Percentiles rank a stretch among this genome's conserved stretches.
These are phyloP conservation scores for Auxenochlorella protothecoides DNA, from an alignment of 139 green algal genomes.

Conservation along the genomic window DNA sequence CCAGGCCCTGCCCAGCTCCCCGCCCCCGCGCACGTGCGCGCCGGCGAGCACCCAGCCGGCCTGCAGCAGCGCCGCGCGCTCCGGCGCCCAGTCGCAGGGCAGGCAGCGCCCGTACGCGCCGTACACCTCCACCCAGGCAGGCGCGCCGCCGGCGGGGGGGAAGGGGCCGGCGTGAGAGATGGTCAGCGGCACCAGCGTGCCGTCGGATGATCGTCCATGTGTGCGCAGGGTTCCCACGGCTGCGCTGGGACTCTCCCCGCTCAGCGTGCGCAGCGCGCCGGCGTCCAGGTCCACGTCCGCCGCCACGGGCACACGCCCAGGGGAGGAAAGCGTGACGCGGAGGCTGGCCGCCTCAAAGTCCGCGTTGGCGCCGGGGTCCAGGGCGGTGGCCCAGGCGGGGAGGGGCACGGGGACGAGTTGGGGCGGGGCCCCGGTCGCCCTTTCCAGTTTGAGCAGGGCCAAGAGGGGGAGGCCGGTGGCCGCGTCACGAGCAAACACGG, in stretches of 20 bases:
- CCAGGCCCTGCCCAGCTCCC: constrained; percentile 66
- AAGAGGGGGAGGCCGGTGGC: too few species aligned
- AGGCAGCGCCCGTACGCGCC: constrained; percentile 63
- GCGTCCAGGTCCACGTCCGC: constrained; percentile 26
- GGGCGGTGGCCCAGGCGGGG: constrained; percentile 27
- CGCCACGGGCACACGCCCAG: constrained; percentile 29
- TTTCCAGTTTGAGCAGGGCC: too few species aligned
- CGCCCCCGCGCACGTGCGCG: constrained; percentile 62
- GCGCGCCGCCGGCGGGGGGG: neutral
- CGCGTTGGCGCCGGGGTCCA: constrained; percentile 40
- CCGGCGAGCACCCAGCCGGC: constrained; percentile 46
- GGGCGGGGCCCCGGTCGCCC: neutral
- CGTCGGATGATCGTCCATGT: neutral
- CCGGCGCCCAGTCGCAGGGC: constrained; percentile 36
- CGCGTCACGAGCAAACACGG: too few species aligned
- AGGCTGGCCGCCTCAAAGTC: constrained; percentile 23
- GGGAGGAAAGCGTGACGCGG: constrained; percentile 34
- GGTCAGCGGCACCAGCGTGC: constrained; percentile 33
- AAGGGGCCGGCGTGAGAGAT: constrained; percentile 12
- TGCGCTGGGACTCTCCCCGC: neutral
- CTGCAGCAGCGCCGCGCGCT: constrained; percentile 44
- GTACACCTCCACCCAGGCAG: constrained; percentile 54
- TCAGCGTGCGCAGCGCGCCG: neutral
- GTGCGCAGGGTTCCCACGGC: neutral
- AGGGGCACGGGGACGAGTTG: constrained; percentile 23